Percentiles rank a stretch among this genome's conserved stretches.
phyloP scores from a whole-genome alignment of 2,329 filamentous ascomycete species.

The Cladosporium sp. region DNA sequence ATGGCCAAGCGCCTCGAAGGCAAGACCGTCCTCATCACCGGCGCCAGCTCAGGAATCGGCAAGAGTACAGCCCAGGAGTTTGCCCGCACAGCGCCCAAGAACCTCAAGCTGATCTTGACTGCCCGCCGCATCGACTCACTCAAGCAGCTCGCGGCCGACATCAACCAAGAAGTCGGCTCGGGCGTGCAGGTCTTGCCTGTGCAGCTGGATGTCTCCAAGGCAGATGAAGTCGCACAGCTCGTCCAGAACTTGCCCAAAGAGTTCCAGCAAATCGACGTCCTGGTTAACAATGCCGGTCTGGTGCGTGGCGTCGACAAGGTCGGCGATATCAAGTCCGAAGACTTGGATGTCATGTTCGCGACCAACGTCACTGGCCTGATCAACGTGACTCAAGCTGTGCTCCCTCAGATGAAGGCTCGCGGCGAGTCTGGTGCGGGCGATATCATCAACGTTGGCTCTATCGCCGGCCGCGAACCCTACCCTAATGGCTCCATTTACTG shows the following conservation, averaged over 20 bases:
- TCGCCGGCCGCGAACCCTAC: slow-evolving; percentile 87
- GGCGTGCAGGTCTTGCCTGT: slow-evolving; percentile 81
- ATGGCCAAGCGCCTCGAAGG: slow-evolving; percentile 81
- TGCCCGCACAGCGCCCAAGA: slow-evolving; percentile 75
- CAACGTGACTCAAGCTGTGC: slow-evolving; percentile 90
- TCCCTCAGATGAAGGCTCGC: slow-evolving; percentile 74
- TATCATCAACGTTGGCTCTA: slow-evolving; percentile 92
- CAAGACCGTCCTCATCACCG: slow-evolving; percentile 91
- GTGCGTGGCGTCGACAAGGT: slow-evolving; percentile 86
- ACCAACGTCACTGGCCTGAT: slow-evolving; percentile 96
- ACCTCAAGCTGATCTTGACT: slow-evolving; percentile 81
- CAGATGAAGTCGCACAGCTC: slow-evolving; percentile 71
- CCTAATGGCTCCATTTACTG: slow-evolving; percentile 88
- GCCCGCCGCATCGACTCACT: slow-evolving; percentile 81
- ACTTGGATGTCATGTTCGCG: slow-evolving; percentile 83
- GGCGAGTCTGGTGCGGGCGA: slow-evolving; percentile 76
- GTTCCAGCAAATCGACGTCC: slow-evolving; percentile 79
- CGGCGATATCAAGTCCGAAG: slow-evolving; percentile 76
- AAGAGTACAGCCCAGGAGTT: slow-evolving; percentile 84
- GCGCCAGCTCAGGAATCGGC: slow-evolving; percentile 91
- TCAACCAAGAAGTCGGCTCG: slow-evolving; percentile 71
- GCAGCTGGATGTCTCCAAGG: slow-evolving; percentile 82
- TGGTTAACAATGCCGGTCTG: slow-evolving; percentile 95
- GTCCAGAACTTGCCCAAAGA: slow-evolving; percentile 73
- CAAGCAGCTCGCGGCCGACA: slow-evolving; percentile 72